Evolutionary conservation across 345 rosid genomes (phyloP), one percentile per base, ranked within the genome.

Genomic region (Populus nigra): DNA sequence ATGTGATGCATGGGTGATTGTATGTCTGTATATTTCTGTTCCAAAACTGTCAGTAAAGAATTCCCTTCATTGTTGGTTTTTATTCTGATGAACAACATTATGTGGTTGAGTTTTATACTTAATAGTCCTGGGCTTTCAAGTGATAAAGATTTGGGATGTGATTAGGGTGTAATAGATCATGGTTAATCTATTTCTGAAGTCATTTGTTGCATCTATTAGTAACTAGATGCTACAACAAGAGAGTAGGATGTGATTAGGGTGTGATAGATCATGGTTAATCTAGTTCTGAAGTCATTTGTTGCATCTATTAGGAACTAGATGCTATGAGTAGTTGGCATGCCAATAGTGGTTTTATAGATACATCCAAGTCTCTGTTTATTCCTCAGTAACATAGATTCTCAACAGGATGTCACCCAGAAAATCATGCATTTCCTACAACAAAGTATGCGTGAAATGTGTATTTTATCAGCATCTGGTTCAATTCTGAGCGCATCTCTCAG

Each of bases 401-500:
- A 71, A 83, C 82, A 96, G 99, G 98, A 96, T 81, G 96, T 93
- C 76, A 84, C 85, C 62, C 96, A 92, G 86, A 96, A 87, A 82
- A 82, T 93, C 62, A 78, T 86, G 88, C 45, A 78, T 79, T 92
- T 91, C 77, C 79, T 91, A 85, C 93, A 90, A 86, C 93, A 92
- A 86, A 88, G 90, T 83, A 91, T 88, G 82, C 91, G 90, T 38
- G 96, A 96, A 74, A 72, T 91, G 73, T 96, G 98, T 76, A 78
- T 96, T 75, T 83, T 96, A 47, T 96, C 99, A 81, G 99, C 97
- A 65, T 90, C 93, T 71, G 97, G 99, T 80, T 69, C 94, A 68
- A 86, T 96, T 77, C 89, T 93, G 71, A 91, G 83, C 78, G 98
- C 89, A 74, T 87, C 96, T 63, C 90, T 96, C 72, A 87, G 90